These are phyloP conservation scores for Trichosporon asahii DNA, from an alignment of 1,284 basidiomycete genomes.

Conservation along the genomic window DNA sequence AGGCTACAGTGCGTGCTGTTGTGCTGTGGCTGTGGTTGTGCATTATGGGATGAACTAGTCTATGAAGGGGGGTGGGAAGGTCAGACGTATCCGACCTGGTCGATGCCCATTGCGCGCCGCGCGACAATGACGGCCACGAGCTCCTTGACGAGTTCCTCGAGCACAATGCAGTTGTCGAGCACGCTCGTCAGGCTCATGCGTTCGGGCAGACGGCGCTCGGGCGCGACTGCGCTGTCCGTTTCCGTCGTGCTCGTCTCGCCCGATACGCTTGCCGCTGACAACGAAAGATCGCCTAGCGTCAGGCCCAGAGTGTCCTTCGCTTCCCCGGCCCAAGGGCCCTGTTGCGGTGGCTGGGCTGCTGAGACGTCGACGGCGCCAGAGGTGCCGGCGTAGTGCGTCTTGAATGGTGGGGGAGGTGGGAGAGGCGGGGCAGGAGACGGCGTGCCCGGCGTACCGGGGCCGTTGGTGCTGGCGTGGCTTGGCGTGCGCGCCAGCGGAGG, in stretches of 20 bases:
- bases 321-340: conserved; percentile 61
- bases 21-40: background rate
- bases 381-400: conserved; percentile 77
- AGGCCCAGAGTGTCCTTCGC: background rate
- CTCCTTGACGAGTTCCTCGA: conserved; percentile 96
- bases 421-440: background rate
- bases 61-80: background rate
- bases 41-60: background rate
- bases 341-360: conserved; percentile 61
- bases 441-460: background rate
- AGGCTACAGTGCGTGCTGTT: background rate
- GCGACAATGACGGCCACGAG: conserved; percentile 81
- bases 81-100: conserved; percentile 54
- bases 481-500: background rate
- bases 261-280: background rate
- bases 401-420: conserved; percentile 50
- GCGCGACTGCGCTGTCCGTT: conserved; percentile 20
- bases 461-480: background rate
- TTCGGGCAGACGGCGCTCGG: conserved; percentile 56
- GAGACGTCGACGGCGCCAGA: conserved; percentile 62
- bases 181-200: conserved; percentile 62
- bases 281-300: background rate
- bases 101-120: conserved; percentile 78
- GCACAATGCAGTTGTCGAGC: conserved; percentile 89
- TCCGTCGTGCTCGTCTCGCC: conserved; percentile 5